Conservation (phyloP, 2,329 filamentous ascomycete species). For the Nectriaceae sp. region DNA sequence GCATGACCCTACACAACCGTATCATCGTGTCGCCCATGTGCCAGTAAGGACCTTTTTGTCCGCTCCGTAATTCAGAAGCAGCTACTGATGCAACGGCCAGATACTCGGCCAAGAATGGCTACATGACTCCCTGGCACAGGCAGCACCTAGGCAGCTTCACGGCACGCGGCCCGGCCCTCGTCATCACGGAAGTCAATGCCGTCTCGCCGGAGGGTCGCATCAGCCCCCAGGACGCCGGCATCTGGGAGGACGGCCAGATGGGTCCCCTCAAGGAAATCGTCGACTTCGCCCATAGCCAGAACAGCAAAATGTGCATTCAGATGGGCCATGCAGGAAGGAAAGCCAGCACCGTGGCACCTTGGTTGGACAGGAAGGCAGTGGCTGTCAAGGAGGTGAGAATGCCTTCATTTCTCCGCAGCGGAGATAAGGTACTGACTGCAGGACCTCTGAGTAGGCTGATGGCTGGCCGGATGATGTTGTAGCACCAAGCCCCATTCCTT, state of each 20-base stretch:
- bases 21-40: slow-evolving; percentile 51
- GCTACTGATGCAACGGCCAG: slow-evolving; percentile 4
- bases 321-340: slow-evolving; percentile 69
- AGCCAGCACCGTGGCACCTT: slow-evolving; percentile 39
- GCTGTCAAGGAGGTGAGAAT: slow-evolving; percentile 22
- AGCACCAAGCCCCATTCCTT: slow-evolving; percentile 21
- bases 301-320: slow-evolving; percentile 67
- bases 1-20: slow-evolving; percentile 47
- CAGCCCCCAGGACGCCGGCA: slow-evolving; percentile 66
- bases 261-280: slow-evolving; percentile 58
- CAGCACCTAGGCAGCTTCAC: slow-evolving; percentile 42
- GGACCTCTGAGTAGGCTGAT: slow-evolving; percentile 13
- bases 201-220: slow-evolving; percentile 70
- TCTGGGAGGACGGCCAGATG: slow-evolving; percentile 74
- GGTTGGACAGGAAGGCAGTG: slow-evolving; percentile 26
- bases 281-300: slow-evolving; percentile 64
- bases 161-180: slow-evolving; percentile 53
- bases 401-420: neutral
- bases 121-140: slow-evolving; percentile 45
- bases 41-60: slow-evolving; percentile 34
- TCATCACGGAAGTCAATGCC: slow-evolving; percentile 68
- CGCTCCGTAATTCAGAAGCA: neutral
- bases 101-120: slow-evolving; percentile 41
- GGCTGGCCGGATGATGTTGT: slow-evolving; percentile 29
- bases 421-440: neutral